Evolutionary conservation across 2,329 filamentous ascomycete species (phyloP).

Genomic region (Pseudocercospora macadamiae): DNA sequence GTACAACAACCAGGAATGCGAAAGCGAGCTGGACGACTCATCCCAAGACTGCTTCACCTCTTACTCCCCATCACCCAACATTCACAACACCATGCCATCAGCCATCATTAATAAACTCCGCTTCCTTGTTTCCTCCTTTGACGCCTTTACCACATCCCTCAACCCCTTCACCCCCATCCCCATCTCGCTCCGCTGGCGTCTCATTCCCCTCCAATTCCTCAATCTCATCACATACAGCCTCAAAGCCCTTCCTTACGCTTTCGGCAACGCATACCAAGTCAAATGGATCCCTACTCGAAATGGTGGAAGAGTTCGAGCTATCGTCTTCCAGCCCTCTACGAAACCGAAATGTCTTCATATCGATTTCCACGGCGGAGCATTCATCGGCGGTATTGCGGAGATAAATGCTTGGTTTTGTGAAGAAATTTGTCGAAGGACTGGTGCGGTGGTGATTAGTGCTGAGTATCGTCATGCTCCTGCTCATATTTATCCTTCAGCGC

Average conservation of each 20-base stretch:
- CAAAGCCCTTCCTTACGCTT: slow-evolving; percentile 42
- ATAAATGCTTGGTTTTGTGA: slow-evolving; percentile 41
- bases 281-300: slow-evolving; percentile 40
- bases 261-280: slow-evolving; percentile 41
- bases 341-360: slow-evolving; percentile 46
- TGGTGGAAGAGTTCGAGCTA: slow-evolving; percentile 34
- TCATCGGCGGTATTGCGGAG: slow-evolving; percentile 50
- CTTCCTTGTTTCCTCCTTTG: slow-evolving; percentile 5
- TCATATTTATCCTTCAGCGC: slow-evolving; percentile 43
- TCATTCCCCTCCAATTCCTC: slow-evolving; percentile 49
- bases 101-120: not conserved
- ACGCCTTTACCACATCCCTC: slow-evolving; percentile 32
- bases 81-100: not conserved
- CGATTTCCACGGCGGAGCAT: slow-evolving; percentile 50
- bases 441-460: slow-evolving; percentile 44
- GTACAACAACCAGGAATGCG: not conserved
- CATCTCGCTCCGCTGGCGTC: slow-evolving; percentile 47
- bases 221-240: slow-evolving; percentile 44
- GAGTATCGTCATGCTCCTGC: slow-evolving; percentile 40
- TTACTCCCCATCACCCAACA: not conserved
- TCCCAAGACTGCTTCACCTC: not conserved
- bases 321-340: slow-evolving; percentile 41
- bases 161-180: slow-evolving; percentile 41
- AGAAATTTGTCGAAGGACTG: slow-evolving; percentile 16
- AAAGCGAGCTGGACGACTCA: not conserved